phyloP scores from a whole-genome alignment of 225 moss, liverwort and hornwort species.

The Marchantia paleacea region DNA sequence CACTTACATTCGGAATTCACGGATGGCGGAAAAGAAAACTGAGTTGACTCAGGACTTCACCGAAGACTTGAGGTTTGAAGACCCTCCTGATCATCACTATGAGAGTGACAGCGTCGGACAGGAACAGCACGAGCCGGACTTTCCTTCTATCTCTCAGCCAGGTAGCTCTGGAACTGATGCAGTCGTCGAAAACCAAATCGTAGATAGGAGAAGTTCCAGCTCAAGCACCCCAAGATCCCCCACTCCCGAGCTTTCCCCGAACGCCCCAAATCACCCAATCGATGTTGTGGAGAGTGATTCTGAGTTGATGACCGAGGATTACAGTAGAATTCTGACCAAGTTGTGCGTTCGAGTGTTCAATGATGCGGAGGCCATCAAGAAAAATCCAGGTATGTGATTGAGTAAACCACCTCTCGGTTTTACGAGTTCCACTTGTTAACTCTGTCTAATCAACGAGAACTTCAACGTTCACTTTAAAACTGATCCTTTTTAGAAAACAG shows the following conservation, averaged over 20 bases:
- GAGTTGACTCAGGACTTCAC: neutral
- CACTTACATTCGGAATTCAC: neutral
- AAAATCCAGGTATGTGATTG: slow-evolving; percentile 28
- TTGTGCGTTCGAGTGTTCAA: slow-evolving; percentile 31
- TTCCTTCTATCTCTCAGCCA: neutral
- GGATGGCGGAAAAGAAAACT: neutral
- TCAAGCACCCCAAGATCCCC: neutral
- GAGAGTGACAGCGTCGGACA: neutral
- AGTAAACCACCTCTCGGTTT: too few relatives aligned
- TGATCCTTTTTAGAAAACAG: too few relatives aligned
- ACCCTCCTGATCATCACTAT: neutral
- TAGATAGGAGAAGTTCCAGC: slow-evolving; percentile 22
- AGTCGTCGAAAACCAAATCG: neutral
- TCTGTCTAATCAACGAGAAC: too few relatives aligned
- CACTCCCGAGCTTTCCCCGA: neutral
- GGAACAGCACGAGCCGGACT: neutral
- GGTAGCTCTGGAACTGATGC: neutral
- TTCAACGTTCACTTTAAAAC: too few relatives aligned
- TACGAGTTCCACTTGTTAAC: too few relatives aligned
- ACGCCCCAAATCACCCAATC: neutral
- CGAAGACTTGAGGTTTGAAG: neutral
- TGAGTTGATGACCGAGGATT: slow-evolving; percentile 31
- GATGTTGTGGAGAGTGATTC: slow-evolving; percentile 18
- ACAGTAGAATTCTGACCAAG: slow-evolving; percentile 14
- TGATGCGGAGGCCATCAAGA: slow-evolving; percentile 29